Evolutionary conservation across 2,329 filamentous ascomycete species (phyloP).

Genomic region (Talaromyces sp.): DNA sequence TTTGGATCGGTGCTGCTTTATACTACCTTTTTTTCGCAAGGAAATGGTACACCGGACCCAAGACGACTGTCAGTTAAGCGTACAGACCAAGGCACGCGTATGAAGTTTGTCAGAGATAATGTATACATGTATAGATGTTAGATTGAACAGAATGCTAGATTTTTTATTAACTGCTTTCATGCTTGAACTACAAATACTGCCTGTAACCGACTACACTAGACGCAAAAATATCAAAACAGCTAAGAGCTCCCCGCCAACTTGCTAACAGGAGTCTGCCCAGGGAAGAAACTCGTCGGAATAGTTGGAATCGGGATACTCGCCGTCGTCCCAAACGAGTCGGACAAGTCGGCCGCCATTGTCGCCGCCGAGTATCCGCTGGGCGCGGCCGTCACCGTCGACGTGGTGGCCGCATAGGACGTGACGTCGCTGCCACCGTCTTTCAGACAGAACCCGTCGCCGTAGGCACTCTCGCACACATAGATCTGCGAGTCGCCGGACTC

Average conservation of each 20-base stretch:
- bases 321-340: slow-evolving; percentile 20
- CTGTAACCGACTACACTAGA: background rate
- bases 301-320: slow-evolving; percentile 23
- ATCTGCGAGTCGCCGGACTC: slow-evolving; percentile 27
- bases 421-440: slow-evolving; percentile 19
- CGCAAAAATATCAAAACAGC: background rate
- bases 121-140: background rate
- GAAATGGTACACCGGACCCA: slow-evolving; percentile 58
- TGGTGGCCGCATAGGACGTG: slow-evolving; percentile 17
- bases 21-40: slow-evolving; percentile 55
- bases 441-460: slow-evolving; percentile 45
- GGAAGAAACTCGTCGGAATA: slow-evolving; percentile 26
- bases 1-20: slow-evolving; percentile 52
- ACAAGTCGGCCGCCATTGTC: slow-evolving; percentile 22
- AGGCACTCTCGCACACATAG: slow-evolving; percentile 47
- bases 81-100: background rate
- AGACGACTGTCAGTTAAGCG: slow-evolving; percentile 46
- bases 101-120: background rate
- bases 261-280: slow-evolving; percentile 25
- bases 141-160: background rate
- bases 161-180: background rate
- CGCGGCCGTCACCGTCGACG: slow-evolving; percentile 19
- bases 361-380: slow-evolving; percentile 24
- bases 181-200: too few species aligned
- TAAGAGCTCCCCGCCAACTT: slow-evolving; percentile 2